These are phyloP conservation scores for Picea abies DNA, from an alignment of 83 land plant genomes.

Conservation along the genomic window DNA sequence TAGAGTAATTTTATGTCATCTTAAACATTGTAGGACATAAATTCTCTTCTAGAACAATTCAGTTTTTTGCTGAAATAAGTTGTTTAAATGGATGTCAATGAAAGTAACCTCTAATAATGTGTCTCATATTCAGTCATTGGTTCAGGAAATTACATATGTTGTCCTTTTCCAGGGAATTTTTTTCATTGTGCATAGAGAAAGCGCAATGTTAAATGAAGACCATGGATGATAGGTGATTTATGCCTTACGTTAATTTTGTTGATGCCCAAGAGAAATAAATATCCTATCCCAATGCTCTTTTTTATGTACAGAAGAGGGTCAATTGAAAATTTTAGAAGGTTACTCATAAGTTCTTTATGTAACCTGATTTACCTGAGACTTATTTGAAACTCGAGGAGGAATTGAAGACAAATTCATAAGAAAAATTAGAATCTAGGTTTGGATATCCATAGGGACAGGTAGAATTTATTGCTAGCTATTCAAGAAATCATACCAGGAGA, in stretches of 20 bases:
- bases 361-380: conserved; percentile 65
- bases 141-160: conserved; percentile 82
- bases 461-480: conserved; percentile 63
- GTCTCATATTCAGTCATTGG: conserved; percentile 69
- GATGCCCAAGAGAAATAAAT: too few relatives aligned
- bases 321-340: conserved; percentile 76
- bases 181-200: conserved; percentile 80
- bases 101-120: conserved; percentile 37
- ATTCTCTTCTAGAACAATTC: conserved; percentile 83
- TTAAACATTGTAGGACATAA: conserved; percentile 80
- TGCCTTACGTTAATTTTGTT: conserved; percentile 85
- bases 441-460: conserved; percentile 65
- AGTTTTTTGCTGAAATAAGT: conserved; percentile 65
- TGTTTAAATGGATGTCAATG: conserved; percentile 57
- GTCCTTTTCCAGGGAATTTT: conserved; percentile 87
- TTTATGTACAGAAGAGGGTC: conserved; percentile 65
- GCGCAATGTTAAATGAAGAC: conserved; percentile 81
- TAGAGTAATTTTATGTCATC: conserved; percentile 88
- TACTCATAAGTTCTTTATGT: conserved; percentile 83
- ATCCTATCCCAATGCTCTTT: too few relatives aligned
- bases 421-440: conserved; percentile 65
- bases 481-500: conserved; percentile 77
- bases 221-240: conserved; percentile 88
- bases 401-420: conserved; percentile 58
- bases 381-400: conserved; percentile 68